phyloP scores from a whole-genome alignment of 768 basidiomycete species.

The Leccinum truebloodii region DNA sequence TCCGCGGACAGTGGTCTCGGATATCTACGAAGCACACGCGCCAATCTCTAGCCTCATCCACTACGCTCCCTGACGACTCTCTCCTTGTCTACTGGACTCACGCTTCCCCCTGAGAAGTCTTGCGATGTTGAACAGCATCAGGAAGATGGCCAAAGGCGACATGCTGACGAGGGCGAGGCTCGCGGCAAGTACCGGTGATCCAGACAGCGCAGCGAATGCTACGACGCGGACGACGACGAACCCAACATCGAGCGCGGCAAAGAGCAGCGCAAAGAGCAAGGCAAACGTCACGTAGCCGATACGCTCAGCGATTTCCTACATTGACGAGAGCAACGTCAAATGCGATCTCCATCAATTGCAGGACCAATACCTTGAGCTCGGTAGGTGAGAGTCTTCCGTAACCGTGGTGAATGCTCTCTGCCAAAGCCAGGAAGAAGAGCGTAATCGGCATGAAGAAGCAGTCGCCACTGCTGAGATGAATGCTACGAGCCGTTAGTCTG shows the following conservation, averaged over 20 bases:
- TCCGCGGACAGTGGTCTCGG: neutral
- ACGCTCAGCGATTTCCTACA: constrained; percentile 13
- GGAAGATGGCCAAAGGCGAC: constrained; percentile 6
- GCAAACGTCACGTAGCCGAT: constrained; percentile 21
- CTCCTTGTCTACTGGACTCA: neutral
- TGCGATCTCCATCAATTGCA: neutral
- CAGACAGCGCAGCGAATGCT: constrained; percentile 13
- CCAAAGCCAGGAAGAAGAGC: constrained; percentile 19
- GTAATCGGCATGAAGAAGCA: constrained; percentile 14
- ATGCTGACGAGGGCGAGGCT: constrained; percentile 15
- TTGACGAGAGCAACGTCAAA: neutral
- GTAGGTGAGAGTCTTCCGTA: constrained; percentile 26
- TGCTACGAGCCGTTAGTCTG: constrained; percentile 17
- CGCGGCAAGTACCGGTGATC: constrained; percentile 12
- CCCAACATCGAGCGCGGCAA: constrained; percentile 24
- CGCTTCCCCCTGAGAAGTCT: neutral
- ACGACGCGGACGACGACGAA: constrained; percentile 20
- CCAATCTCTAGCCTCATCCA: neutral
- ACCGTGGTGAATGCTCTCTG: constrained; percentile 20
- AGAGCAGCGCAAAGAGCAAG: constrained; percentile 16
- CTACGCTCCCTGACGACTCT: neutral
- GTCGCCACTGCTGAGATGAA: constrained; percentile 13
- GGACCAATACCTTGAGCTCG: constrained; percentile 24
- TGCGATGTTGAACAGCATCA: constrained; percentile 1
- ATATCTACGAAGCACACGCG: neutral